Conservation (phyloP, 345 rosid genomes). For the Populus nigra region DNA sequence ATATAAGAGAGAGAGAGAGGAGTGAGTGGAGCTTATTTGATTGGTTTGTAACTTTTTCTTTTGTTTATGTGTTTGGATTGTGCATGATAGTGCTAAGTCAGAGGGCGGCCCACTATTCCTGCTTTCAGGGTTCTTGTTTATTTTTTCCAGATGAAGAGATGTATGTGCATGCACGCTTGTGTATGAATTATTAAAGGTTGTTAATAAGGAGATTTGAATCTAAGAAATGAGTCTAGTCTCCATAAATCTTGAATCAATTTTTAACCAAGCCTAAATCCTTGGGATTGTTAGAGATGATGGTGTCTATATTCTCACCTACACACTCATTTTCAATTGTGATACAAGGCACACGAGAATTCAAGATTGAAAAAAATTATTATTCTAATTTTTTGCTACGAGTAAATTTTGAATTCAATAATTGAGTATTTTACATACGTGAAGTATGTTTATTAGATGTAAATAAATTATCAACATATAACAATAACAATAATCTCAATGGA, state of each 20-base stretch:
- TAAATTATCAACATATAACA: too few species aligned
- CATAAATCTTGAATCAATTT: background rate
- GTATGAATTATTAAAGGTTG: too few species aligned
- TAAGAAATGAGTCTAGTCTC: background rate
- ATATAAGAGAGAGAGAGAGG: background rate
- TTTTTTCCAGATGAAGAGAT: background rate
- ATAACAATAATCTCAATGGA: too few species aligned
- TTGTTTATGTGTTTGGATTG: conserved; percentile 25
- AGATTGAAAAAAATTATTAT: background rate
- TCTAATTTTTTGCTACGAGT: background rate
- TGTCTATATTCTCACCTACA: background rate
- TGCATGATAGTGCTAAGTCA: conserved; percentile 39
- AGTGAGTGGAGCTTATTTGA: conserved; percentile 40
- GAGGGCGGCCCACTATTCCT: conserved; percentile 38
- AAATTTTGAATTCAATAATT: too few species aligned
- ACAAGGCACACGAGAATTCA: background rate
- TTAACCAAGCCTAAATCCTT: background rate
- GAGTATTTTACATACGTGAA: too few species aligned
- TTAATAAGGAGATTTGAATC: background rate
- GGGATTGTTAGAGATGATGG: background rate
- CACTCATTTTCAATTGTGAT: background rate
- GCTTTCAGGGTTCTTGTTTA: conserved; percentile 37
- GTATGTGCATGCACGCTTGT: background rate
- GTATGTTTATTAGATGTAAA: too few species aligned
- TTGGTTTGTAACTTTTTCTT: conserved; percentile 16